Base-by-base conservation (phyloP, 2,329 filamentous ascomycete species). In the Penicillium rolfsii region DNA sequence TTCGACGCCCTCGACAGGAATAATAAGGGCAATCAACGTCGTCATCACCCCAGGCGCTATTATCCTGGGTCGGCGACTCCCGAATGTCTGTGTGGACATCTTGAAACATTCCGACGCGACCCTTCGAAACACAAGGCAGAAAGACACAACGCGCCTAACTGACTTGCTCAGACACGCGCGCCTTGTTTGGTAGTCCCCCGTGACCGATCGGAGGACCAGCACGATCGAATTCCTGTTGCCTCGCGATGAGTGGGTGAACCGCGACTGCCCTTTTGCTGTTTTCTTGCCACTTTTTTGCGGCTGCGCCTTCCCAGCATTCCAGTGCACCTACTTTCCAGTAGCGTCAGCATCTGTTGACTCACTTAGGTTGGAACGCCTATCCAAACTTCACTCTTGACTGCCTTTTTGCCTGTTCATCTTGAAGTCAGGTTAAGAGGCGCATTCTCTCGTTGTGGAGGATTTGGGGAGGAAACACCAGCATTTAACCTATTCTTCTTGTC, bases 81-180 rank as follows among this genome's bases (percentile, higher is more conserved):
- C 64, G 62, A 58, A 70, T 68, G 63, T 67, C 58, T 53, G 62
- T 63, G 67, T 69, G 64, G 58, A 58, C 63, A 63, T 48, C 59
- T 62, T 72, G 71, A 73, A 74, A 74, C 72, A 74, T 72, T 72
- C 71, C 67, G 30, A 59, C 61, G 55, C 58, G 57, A 59, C 57
- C 50, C 28, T 53, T 57, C 43, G 35, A 52, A 59, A 55, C 35
- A 38, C 19, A 24, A 30, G 26, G 48, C 24, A 36, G 22, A 30
- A 8, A 40, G 43, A 43, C 45, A 52, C 26, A 14, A 24, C 52
- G 36, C 38, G 36, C 12, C 22, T 36, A n/a, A n/a, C 40, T n/a
- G 12, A 14, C 12, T 22, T 22, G 11, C 14, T 48, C 30, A 11
- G 40, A 43, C 33, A 40, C 55, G 30, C 48, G 58, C 24, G 40